These are phyloP conservation scores for Tricholoma sp. DNA, from an alignment of 768 basidiomycete genomes.

Conservation along the genomic window DNA sequence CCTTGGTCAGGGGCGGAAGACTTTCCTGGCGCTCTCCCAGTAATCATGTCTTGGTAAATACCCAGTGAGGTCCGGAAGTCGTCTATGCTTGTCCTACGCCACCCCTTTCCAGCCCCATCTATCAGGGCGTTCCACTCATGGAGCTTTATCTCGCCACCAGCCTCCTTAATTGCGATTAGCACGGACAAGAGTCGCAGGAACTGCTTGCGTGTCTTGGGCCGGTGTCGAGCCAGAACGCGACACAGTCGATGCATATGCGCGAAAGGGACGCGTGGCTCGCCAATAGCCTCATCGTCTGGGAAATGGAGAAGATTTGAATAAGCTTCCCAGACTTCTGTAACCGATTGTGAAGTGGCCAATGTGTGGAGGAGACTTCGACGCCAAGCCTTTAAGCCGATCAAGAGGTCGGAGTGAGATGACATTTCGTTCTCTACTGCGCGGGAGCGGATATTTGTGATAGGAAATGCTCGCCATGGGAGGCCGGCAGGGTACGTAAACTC, in stretches of 20 bases:
- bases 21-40: slow-evolving; percentile 37
- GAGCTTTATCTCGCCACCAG: slow-evolving; percentile 49
- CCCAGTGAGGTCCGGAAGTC: slow-evolving; percentile 59
- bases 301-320: slow-evolving; percentile 33
- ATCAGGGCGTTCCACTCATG: slow-evolving; percentile 79
- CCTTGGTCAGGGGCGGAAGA: slow-evolving; percentile 15
- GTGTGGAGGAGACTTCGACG: slow-evolving; percentile 14
- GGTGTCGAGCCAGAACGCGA: slow-evolving; percentile 48
- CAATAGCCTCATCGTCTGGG: slow-evolving; percentile 14
- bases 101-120: slow-evolving; percentile 60
- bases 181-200: slow-evolving; percentile 70
- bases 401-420: neutral
- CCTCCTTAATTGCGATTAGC: slow-evolving; percentile 47
- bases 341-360: slow-evolving; percentile 17
- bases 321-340: slow-evolving; percentile 35
- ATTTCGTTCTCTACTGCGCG: neutral
- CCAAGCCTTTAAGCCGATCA: slow-evolving; percentile 7
- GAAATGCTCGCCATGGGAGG: slow-evolving; percentile 19
- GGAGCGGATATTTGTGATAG: slow-evolving; percentile 5
- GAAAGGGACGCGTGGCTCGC: slow-evolving; percentile 28
- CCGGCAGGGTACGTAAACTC: slow-evolving; percentile 20
- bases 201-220: slow-evolving; percentile 51
- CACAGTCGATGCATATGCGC: slow-evolving; percentile 57
- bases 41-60: slow-evolving; percentile 58
- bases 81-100: slow-evolving; percentile 48